Conservation (phyloP, 345 rosid genomes). For the Acer yangbiense region DNA sequence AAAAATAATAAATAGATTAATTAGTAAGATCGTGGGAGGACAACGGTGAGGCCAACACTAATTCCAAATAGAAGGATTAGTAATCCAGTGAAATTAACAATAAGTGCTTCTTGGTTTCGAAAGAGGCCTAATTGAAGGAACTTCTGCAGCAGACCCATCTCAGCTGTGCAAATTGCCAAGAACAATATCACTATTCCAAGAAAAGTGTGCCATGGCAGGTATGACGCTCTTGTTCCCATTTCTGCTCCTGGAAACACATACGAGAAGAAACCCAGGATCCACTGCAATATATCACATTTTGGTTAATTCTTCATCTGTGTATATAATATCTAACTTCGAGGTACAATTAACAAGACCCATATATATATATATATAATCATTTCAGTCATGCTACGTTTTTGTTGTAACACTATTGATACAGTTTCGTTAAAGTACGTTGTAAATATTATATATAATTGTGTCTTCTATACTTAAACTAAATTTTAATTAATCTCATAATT, state of each 20-base stretch:
- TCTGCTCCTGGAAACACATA: constrained; percentile 43
- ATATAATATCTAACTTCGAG: neutral
- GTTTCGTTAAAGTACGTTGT: too few relatives aligned
- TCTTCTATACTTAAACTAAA: too few relatives aligned
- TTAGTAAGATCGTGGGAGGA: constrained; percentile 33
- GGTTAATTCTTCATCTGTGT: neutral
- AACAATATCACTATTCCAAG: constrained; percentile 44
- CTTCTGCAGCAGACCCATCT: constrained; percentile 39
- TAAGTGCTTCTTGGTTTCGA: constrained; percentile 38
- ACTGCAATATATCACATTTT: constrained; percentile 29
- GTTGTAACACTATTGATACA: neutral
- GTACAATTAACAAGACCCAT: too few relatives aligned
- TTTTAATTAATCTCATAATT: too few relatives aligned
- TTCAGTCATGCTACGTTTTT: too few relatives aligned
- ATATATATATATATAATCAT: too few relatives aligned
- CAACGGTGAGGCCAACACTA: constrained; percentile 37
- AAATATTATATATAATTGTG: too few relatives aligned
- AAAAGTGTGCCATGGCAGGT: constrained; percentile 51
- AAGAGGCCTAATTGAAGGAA: constrained; percentile 20
- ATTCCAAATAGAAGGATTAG: constrained; percentile 44
- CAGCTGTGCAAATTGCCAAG: constrained; percentile 45
- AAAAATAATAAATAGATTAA: neutral
- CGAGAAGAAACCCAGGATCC: constrained; percentile 45
- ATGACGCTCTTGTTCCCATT: constrained; percentile 33
- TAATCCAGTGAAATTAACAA: constrained; percentile 52